Base-by-base conservation (phyloP, 257 asterid genomes). In the Handroanthus guayacan region DNA sequence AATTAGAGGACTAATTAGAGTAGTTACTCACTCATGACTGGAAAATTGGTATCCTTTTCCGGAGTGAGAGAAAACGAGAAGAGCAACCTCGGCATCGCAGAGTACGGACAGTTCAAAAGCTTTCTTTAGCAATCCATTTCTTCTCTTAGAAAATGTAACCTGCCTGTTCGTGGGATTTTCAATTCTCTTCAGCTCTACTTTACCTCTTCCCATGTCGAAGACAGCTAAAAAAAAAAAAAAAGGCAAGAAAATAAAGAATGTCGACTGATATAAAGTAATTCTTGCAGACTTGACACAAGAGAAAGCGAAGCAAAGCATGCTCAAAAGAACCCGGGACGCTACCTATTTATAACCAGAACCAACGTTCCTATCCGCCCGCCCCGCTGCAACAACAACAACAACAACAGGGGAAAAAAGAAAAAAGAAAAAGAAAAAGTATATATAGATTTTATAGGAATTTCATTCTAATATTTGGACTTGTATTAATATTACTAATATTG, bases 191-290 rank as follows among this genome's bases (percentile, higher is more conserved):
- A 82, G 36, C 72, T 82, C 81, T 11, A 75, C 78, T 75, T 82
- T 82, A 2, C 86, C 86, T 78, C 86, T 82, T 13, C 82, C 86
- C 86, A 82, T 81, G 10, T 62, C 8, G 20, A 52, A 3, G 4
- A 52, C 1, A 3, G 18, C 3, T 13, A 0, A 12, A 0, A 12
- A 48, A 11, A 2, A 9, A n/a, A n/a, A n/a, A n/a, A n/a, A n/a
- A n/a, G n/a, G n/a, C 12, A 4, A 48, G 54, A 9, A 8, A 9
- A 48, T 48, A 48, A 41, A 41, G 45, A 8, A 41, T 10, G 55
- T 48, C n/a, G 0, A 25, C 31, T 25, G 55, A 48, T 48, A 13
- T 48, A 13, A 48, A 48, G 16, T 10, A 13, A 10, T 10, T 11
- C 55, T 48, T 12, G 5, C 3, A 48, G 4, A 48, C 55, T 11